These are phyloP conservation scores for Monascus ruber DNA, from an alignment of 2,329 filamentous ascomycete species.

Conservation along the genomic window DNA sequence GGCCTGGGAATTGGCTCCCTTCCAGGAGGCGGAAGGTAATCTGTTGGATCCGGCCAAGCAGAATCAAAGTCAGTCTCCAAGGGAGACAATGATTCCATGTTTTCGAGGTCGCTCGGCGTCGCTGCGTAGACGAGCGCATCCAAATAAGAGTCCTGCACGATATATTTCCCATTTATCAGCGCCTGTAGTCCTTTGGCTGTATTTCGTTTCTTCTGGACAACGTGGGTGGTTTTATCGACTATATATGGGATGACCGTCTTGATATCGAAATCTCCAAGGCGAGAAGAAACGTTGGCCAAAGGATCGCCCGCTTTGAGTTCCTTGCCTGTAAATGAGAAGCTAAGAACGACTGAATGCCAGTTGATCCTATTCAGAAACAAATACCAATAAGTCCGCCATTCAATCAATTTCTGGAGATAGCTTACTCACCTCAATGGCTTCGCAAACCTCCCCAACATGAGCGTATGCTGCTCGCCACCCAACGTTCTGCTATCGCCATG, in stretches of 20 bases:
- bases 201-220: slow-evolving; percentile 81
- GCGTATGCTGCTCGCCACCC: slow-evolving; percentile 46
- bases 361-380: slow-evolving; percentile 44
- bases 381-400: slow-evolving; percentile 1
- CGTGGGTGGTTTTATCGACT: slow-evolving; percentile 64
- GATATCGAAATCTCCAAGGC: slow-evolving; percentile 75
- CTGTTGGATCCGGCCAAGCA: slow-evolving; percentile 63
- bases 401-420: not conserved
- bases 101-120: slow-evolving; percentile 38
- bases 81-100: slow-evolving; percentile 40
- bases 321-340: slow-evolving; percentile 63
- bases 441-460: slow-evolving; percentile 62
- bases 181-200: slow-evolving; percentile 78
- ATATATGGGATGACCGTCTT: slow-evolving; percentile 70
- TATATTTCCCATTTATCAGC: slow-evolving; percentile 65
- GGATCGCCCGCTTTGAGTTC: slow-evolving; percentile 55
- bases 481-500: slow-evolving; percentile 50
- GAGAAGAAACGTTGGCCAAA: slow-evolving; percentile 48
- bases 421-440: slow-evolving; percentile 35
- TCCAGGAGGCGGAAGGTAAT: slow-evolving; percentile 62
- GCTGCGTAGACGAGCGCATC: slow-evolving; percentile 57
- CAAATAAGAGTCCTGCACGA: slow-evolving; percentile 64
- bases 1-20: slow-evolving; percentile 63
- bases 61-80: slow-evolving; percentile 71
- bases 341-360: slow-evolving; percentile 73